Evolutionary conservation across 208 protist species (phyloP), one percentile per base, ranked within the genome.

Genomic region (Trypanosoma boissoni): DNA sequence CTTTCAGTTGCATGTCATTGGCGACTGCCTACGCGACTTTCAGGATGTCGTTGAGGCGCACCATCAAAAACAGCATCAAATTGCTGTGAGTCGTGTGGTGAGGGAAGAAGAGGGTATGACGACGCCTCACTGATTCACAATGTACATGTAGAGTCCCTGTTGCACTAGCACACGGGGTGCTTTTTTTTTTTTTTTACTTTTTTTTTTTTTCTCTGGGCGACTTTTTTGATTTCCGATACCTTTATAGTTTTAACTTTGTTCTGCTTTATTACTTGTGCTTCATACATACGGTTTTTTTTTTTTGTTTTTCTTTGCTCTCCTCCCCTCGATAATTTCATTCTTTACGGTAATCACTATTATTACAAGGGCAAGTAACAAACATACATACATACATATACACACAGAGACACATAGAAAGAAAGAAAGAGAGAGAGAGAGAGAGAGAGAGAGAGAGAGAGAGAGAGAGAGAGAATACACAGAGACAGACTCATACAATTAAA

Each of bases 11-110:
- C 74, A 88, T 44, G 70, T 92, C 39, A 96, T 96, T 52, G 79
- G 78, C 32, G 83, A 96, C 58, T 95, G 88, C 62, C 63, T 96
- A 2, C 86, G 86, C n/a, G 91, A 96, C 68, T 96, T 93, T 59
- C 88, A 91, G 55, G 70, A 64, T 26, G 81, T 96, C 20, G 82
- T 93, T 41, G 63, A 74, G 54, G 64, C 78, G 42, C 83, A 95
- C 43, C 74, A 82, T 42, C 72, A 94, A 53, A 41, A 37, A 21
- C 20, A 56, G 26, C 44, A 63, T 24, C 64, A 72, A 26, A 41
- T 69, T 16, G 63, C 63, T 2, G 52, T 24, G 1, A 46, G 34
- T 18, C 63, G 63, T 26, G 43, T 37, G 1, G 45, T 34, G 32
- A 60, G 54, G 36, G 63, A 69, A 4, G 63, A 62, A 5, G 61